Percentiles rank a stretch among this genome's conserved stretches.
Conservation (phyloP, 23 red algal species). For the Gracilaria domingensis region DNA sequence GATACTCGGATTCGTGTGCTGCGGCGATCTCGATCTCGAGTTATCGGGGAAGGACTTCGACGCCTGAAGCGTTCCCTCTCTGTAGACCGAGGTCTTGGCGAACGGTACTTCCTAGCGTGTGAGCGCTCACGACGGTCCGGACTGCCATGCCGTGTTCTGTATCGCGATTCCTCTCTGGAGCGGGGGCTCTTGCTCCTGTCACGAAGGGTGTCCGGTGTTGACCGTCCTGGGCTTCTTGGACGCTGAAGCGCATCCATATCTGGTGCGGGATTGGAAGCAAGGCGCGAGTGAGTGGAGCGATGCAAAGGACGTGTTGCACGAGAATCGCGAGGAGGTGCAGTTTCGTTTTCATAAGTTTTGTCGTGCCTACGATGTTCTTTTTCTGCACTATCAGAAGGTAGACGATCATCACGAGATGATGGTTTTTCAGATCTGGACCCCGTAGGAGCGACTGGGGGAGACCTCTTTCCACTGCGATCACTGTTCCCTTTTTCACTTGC, state of each 20-base stretch:
- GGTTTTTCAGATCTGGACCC: not conserved
- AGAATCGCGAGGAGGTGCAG: slow-evolving; percentile 28
- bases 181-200: slow-evolving; percentile 27
- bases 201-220: not conserved
- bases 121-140: slow-evolving; percentile 32
- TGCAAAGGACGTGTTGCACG: slow-evolving; percentile 24
- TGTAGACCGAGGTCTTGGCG: slow-evolving; percentile 17
- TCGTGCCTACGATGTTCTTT: slow-evolving; percentile 42
- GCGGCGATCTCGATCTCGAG: slow-evolving; percentile 16
- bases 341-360: slow-evolving; percentile 47
- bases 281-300: not conserved
- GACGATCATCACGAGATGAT: slow-evolving; percentile 28
- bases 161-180: not conserved
- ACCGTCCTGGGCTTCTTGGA: slow-evolving; percentile 24
- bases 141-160: slow-evolving; percentile 20
- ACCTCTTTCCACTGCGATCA: slow-evolving; percentile 15
- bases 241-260: not conserved
- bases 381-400: slow-evolving; percentile 47
- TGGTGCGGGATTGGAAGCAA: not conserved
- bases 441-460: not conserved
- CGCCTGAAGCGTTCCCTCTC: slow-evolving; percentile 31
- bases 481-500: slow-evolving; percentile 23
- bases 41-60: slow-evolving; percentile 23
- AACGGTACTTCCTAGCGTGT: slow-evolving; percentile 6
- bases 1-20: slow-evolving; percentile 13